A percentile compares a stretch with the other conserved stretches of the same genome.
Evolutionary conservation across 768 basidiomycete species (phyloP).

Genomic region (Boletellus sp.): DNA sequence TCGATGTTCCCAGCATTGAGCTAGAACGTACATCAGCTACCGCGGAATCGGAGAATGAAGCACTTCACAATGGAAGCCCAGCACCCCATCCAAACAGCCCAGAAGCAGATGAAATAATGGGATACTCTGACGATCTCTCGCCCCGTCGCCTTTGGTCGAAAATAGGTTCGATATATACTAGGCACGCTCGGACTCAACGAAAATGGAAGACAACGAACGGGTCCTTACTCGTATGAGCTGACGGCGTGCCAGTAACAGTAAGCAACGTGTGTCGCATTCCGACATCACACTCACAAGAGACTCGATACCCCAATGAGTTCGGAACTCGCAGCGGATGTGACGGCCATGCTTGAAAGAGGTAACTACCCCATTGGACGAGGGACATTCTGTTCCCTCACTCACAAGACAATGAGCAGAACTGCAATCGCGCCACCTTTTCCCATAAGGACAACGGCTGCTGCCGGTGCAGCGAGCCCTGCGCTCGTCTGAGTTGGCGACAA

Average conservation of each 20-base stretch:
- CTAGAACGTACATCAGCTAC: conserved; percentile 19
- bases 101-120: conserved; percentile 40
- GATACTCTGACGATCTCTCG: conserved; percentile 39
- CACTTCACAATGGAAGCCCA: conserved; percentile 37
- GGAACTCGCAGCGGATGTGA: conserved; percentile 44
- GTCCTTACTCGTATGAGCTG: conserved; percentile 45
- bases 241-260: neutral
- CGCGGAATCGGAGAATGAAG: neutral
- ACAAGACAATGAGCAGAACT: conserved; percentile 43
- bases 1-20: conserved; percentile 44
- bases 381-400: conserved; percentile 1
- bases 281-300: conserved; percentile 35
- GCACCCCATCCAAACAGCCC: conserved; percentile 43
- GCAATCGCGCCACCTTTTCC: conserved; percentile 44
- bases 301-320: conserved; percentile 45
- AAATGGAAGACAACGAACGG: neutral
- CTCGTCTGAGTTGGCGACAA: conserved; percentile 36
- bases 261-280: neutral
- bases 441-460: conserved; percentile 44
- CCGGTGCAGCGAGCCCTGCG: conserved; percentile 45
- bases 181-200: neutral
- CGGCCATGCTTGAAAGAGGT: conserved; percentile 37
- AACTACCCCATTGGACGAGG: neutral
- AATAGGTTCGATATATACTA: conserved; percentile 39
- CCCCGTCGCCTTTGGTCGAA: conserved; percentile 35